These are phyloP conservation scores for Papiliotrema nemorosa DNA, from an alignment of 1,284 basidiomycete genomes.

Conservation along the genomic window DNA sequence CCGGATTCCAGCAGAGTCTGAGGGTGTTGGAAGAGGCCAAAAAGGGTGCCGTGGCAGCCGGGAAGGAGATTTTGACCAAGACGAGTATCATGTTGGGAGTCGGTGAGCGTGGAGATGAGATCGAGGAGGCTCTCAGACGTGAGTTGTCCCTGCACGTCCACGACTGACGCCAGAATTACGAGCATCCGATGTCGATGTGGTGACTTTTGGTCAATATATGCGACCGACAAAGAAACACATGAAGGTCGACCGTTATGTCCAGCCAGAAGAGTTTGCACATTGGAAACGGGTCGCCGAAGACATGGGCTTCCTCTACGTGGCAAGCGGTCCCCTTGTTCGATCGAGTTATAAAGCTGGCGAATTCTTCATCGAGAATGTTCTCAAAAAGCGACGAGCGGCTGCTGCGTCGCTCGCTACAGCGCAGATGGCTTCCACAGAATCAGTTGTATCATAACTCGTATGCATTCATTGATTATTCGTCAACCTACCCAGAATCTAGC, in stretches of 20 bases:
- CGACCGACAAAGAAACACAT: conserved; percentile 97
- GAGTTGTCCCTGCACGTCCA: conserved; percentile 20
- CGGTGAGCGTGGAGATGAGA: conserved; percentile 81
- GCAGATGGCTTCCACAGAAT: conserved; percentile 24
- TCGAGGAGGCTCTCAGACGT: conserved; percentile 82
- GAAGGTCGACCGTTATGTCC: conserved; percentile 96
- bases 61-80: conserved; percentile 82
- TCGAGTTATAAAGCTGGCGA: conserved; percentile 97
- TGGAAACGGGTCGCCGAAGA: conserved; percentile 89
- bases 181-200: conserved; percentile 86
- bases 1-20: conserved; percentile 86
- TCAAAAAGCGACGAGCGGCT: conserved; percentile 51
- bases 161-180: conserved; percentile 64
- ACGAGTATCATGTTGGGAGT: conserved; percentile 99
- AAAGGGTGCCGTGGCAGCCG: conserved; percentile 72
- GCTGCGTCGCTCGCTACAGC: conserved; percentile 24
- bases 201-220: conserved; percentile 99
- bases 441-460: not conserved
- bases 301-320: conserved; percentile 96
- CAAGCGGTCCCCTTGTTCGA: conserved; percentile 90
- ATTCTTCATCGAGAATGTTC: conserved; percentile 85
- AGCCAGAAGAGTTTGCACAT: conserved; percentile 84
- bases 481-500: conserved; percentile 46
- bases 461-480: not conserved
- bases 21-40: conserved; percentile 81